Evolutionary conservation across 208 protist species (phyloP).

Genomic region (Leishmania turanica): DNA sequence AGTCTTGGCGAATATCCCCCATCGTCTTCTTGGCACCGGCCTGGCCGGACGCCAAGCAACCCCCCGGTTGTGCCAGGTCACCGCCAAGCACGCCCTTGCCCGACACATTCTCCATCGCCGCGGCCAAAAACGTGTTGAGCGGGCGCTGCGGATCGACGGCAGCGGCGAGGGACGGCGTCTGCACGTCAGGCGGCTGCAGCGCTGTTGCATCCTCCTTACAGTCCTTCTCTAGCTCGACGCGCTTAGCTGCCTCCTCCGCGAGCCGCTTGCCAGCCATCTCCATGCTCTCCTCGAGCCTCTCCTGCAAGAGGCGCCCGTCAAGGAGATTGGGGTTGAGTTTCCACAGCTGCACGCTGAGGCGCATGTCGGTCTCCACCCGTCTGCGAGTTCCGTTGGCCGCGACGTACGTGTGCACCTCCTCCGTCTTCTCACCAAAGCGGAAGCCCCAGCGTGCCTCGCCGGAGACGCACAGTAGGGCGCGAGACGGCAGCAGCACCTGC

Average conservation of each 20-base stretch:
- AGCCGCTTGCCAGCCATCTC: slow-evolving; percentile 33
- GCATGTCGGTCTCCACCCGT: slow-evolving; percentile 67
- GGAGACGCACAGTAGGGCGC: slow-evolving; percentile 69
- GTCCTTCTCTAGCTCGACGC: slow-evolving; percentile 16
- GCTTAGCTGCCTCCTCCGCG: slow-evolving; percentile 29
- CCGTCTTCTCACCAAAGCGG: slow-evolving; percentile 70
- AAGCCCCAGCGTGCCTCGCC: slow-evolving; percentile 89
- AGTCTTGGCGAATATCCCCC: slow-evolving; percentile 52
- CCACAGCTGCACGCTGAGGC: slow-evolving; percentile 87
- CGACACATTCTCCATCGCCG: slow-evolving; percentile 6
- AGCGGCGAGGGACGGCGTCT: slow-evolving; percentile 1
- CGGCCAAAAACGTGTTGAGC: slow-evolving; percentile 24
- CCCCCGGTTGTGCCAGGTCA: slow-evolving; percentile 25
- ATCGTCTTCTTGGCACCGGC: slow-evolving; percentile 27
- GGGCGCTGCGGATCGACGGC: slow-evolving; percentile 20
- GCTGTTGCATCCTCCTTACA: slow-evolving; percentile 25
- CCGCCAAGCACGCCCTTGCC: slow-evolving; percentile 39
- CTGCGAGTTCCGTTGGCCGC: slow-evolving; percentile 27
- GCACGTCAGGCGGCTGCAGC: slow-evolving; percentile 22
- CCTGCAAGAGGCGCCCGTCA: slow-evolving; percentile 70
- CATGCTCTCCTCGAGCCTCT: slow-evolving; percentile 66
- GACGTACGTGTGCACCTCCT: slow-evolving; percentile 58
- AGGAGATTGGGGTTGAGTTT: slow-evolving; percentile 68
- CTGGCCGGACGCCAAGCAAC: neutral
- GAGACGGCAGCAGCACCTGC: slow-evolving; percentile 66